phyloP scores from a whole-genome alignment of 208 protist genomes.

The Leishmania guyanensis region DNA sequence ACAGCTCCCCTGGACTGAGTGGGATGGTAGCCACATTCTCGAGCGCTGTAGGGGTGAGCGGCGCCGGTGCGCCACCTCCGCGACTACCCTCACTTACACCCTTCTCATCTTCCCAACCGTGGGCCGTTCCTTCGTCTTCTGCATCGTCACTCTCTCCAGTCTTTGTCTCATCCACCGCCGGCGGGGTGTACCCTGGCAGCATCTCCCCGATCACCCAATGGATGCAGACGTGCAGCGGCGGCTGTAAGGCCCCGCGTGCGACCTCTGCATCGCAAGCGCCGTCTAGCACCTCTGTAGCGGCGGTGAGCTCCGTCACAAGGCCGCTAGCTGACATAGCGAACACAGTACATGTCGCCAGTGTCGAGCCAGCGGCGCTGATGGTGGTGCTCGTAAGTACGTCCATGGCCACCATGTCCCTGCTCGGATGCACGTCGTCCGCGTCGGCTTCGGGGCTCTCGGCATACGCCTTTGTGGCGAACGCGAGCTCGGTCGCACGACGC shows the following conservation, averaged over 20 bases:
- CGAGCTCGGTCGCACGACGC: slow-evolving; percentile 40
- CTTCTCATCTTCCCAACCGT: background rate
- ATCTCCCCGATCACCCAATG: slow-evolving; percentile 32
- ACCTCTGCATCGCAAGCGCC: background rate
- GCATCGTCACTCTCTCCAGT: background rate
- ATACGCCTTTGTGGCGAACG: slow-evolving; percentile 34
- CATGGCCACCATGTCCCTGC: slow-evolving; percentile 22
- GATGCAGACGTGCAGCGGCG: slow-evolving; percentile 28
- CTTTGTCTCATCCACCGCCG: background rate
- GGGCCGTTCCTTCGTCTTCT: background rate
- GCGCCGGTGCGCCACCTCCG: background rate
- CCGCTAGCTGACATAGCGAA: background rate
- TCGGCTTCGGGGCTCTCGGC: slow-evolving; percentile 18
- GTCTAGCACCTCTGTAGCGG: background rate
- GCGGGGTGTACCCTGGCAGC: background rate
- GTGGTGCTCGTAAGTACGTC: slow-evolving; percentile 27
- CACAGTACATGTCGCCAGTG: background rate
- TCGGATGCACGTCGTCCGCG: slow-evolving; percentile 14
- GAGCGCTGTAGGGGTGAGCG: background rate
- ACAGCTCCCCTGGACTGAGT: background rate
- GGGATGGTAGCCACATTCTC: background rate
- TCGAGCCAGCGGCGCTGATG: slow-evolving; percentile 18
- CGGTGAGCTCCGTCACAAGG: slow-evolving; percentile 6
- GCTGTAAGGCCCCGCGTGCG: background rate
- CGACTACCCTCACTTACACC: background rate